Base-by-base conservation (phyloP, 306 rosid genomes). In the Fragaria iinumae region DNA sequence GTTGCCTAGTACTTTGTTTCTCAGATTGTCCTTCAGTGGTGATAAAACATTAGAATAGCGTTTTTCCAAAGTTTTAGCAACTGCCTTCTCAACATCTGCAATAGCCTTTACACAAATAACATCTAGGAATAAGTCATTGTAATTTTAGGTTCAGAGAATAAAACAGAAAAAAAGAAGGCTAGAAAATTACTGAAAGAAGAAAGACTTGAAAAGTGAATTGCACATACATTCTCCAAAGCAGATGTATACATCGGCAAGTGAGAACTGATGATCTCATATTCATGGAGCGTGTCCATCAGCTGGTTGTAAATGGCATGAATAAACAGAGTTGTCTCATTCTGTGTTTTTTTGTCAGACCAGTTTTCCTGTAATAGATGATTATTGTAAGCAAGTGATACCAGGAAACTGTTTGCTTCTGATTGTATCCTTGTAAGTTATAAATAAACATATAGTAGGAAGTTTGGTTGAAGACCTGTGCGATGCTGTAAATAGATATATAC, bases 11-110 rank as follows among this genome's bases (percentile, higher is more conserved):
- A 66, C 68, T 74, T 84, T 81, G 67, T 79, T 76, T 36, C 73
- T 62, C 70, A 81, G 39, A 72, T 67, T 77, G 34, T 81, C 84
- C 77, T 81, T 79, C 55, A 83, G 29, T 3, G 77, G 82, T 8
- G 70, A 56, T 56, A 86, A 75, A 38, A 45, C 79, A 71, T 86
- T 84, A 6, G 66, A 75, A 69, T 78, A 76, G 41, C 64, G 78
- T 77, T n/a, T 78, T 34, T 84, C 85, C 63, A 81, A 17, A 39
- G 83, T 80, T 75, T 81, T 76, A 14, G 76, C 45, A 21, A 69
- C 76, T 66, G 81, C 83, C 69, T 56, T 81, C 77, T 83, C 84
- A 68, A 75, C 76, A 80, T 83, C 81, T 63, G 80, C 83, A 45
- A 80, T 45, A 36, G 72, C 82, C 86, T 82, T 29, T 9, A 9